Percentiles rank a stretch among this genome's conserved stretches.
phyloP scores from a whole-genome alignment of 1,284 basidiomycete genomes.

The Fomitopsis betulina region DNA sequence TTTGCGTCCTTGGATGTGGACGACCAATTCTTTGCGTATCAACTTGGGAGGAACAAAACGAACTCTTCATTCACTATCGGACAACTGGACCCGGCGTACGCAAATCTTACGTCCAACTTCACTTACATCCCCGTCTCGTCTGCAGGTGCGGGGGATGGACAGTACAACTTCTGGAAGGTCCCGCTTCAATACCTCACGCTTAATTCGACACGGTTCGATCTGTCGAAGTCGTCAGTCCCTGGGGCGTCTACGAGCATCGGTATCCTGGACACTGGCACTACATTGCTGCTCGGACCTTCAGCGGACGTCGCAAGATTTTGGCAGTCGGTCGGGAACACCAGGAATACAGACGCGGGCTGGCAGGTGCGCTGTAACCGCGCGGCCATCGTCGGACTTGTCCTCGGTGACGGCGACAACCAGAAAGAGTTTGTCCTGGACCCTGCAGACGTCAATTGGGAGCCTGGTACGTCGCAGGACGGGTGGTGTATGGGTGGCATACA shows the following conservation, averaged over 20 bases:
- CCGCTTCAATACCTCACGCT: slow-evolving; percentile 42
- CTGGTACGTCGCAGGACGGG: slow-evolving; percentile 32
- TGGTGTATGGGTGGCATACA: slow-evolving; percentile 61
- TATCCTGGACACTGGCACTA: slow-evolving; percentile 56
- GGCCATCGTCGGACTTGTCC: slow-evolving; percentile 40
- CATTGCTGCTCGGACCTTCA: slow-evolving; percentile 50
- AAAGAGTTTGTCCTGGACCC: slow-evolving; percentile 47
- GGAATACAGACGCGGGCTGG: slow-evolving; percentile 42
- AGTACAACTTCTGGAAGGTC: slow-evolving; percentile 57
- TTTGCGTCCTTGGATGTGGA: slow-evolving; percentile 36
- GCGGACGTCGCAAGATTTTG: slow-evolving; percentile 48
- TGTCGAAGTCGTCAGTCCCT: slow-evolving; percentile 44
- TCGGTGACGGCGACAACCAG: slow-evolving; percentile 35
- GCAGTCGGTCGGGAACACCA: slow-evolving; percentile 37
- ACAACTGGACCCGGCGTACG: slow-evolving; percentile 38
- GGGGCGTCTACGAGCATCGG: slow-evolving; percentile 42
- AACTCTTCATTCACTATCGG: slow-evolving; percentile 51
- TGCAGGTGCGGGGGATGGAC: slow-evolving; percentile 22
- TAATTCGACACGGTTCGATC: slow-evolving; percentile 33
- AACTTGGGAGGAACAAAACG: slow-evolving; percentile 36
- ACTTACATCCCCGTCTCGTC: slow-evolving; percentile 39
- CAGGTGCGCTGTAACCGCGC: slow-evolving; percentile 48
- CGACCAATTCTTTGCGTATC: slow-evolving; percentile 46
- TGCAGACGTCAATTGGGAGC: slow-evolving; percentile 47
- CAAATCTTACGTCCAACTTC: slow-evolving; percentile 32